These are phyloP conservation scores for Leishmania braziliensis DNA, from an alignment of 208 protist genomes.

Conservation along the genomic window DNA sequence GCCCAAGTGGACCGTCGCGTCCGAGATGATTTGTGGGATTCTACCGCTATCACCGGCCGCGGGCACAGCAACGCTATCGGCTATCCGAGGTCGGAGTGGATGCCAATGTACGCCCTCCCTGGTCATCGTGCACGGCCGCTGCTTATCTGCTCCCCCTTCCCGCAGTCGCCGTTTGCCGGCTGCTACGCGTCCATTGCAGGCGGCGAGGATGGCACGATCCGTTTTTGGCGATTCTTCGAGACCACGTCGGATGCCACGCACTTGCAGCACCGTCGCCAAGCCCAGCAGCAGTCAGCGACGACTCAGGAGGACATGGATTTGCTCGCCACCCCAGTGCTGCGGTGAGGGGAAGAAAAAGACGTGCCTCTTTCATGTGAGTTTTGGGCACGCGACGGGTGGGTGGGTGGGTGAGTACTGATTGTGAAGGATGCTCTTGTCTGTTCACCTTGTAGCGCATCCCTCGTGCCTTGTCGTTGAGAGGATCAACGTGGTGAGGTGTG, in stretches of 20 bases:
- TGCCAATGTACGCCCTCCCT: conserved; percentile 50
- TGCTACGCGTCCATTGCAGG: conserved; percentile 69
- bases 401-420: neutral
- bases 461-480: neutral
- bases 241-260: conserved; percentile 30
- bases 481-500: neutral
- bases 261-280: conserved; percentile 42
- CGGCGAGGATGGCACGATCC: conserved; percentile 70
- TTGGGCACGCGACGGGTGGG: neutral
- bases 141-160: conserved; percentile 59
- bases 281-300: conserved; percentile 36
- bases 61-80: neutral
- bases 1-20: neutral
- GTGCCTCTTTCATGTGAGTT: neutral
- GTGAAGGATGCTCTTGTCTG: neutral
- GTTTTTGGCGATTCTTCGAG: conserved; percentile 81
- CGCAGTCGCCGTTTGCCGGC: conserved; percentile 38
- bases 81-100: conserved; percentile 20
- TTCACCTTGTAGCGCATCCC: neutral
- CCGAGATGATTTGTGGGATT: conserved; percentile 1
- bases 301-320: conserved; percentile 44
- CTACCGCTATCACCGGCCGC: neutral
- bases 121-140: conserved; percentile 77
- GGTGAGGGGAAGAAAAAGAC: conserved; percentile 13
- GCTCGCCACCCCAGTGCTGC: conserved; percentile 35